A percentile compares a stretch with the other conserved stretches of the same genome.
These are phyloP conservation scores for Craterostigma plantagineum DNA, from an alignment of 257 asterid genomes.

Conservation along the genomic window DNA sequence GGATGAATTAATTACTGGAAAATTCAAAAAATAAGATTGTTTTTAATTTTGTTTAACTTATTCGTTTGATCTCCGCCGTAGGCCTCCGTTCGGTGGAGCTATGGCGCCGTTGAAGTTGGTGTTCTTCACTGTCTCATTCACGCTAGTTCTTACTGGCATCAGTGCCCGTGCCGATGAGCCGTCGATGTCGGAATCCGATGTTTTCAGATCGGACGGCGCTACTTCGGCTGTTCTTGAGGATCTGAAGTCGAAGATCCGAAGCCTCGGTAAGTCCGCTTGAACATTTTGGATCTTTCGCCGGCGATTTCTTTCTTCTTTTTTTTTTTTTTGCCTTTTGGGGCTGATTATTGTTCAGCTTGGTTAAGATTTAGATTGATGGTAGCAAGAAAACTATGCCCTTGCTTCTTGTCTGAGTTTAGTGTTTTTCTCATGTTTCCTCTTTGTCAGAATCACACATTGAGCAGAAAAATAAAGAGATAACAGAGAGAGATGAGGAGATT, in stretches of 20 bases:
- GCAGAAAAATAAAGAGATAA: conserved; percentile 37
- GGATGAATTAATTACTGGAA: no score
- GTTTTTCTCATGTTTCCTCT: background rate
- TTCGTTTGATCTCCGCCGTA: no score
- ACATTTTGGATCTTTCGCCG: background rate
- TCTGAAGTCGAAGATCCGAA: conserved; percentile 39
- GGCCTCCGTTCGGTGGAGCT: conserved; percentile 2
- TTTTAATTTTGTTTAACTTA: no score
- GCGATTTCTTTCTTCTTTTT: background rate
- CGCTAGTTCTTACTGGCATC: conserved; percentile 14
- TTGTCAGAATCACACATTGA: conserved; percentile 29
- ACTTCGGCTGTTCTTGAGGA: conserved; percentile 19
- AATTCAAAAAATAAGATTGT: no score
- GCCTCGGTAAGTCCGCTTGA: conserved; percentile 30
- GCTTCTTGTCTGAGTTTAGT: no score
- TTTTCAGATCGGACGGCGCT: conserved; percentile 19
- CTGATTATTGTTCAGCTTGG: background rate
- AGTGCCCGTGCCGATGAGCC: conserved; percentile 18
- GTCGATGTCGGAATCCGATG: conserved; percentile 11
- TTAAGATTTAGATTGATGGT: background rate
- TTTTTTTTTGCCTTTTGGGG: background rate
- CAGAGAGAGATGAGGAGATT: conserved; percentile 36
- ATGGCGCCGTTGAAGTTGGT: conserved; percentile 25
- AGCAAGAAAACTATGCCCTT: background rate
- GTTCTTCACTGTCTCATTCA: conserved; percentile 9